phyloP scores from a whole-genome alignment of 164 flowering plant genomes.

The Macadamia tetraphylla region DNA sequence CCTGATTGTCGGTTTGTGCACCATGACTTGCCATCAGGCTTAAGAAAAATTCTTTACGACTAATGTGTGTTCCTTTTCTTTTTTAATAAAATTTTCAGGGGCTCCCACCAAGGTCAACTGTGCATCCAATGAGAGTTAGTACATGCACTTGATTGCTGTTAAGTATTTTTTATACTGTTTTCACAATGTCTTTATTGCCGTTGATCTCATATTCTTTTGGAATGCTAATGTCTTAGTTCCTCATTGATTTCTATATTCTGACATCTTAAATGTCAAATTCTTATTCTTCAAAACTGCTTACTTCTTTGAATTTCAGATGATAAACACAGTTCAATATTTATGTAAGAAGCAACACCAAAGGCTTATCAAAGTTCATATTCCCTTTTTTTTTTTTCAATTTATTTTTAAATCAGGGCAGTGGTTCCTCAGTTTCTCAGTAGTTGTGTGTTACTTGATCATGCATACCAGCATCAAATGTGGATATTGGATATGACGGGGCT shows the following conservation, averaged over 20 bases:
- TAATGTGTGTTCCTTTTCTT: not conserved
- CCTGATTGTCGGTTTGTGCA: not conserved
- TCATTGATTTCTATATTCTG: not conserved
- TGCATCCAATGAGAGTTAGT: constrained; percentile 99
- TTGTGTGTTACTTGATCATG: not conserved
- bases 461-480: not conserved
- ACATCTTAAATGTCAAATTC: too few relatives aligned
- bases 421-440: not conserved
- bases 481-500: too few relatives aligned
- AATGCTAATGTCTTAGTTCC: not conserved
- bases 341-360: too few relatives aligned
- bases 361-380: not conserved
- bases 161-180: constrained; percentile 7
- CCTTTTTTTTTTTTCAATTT: too few relatives aligned
- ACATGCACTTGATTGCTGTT: constrained; percentile 20
- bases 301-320: too few relatives aligned
- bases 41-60: not conserved
- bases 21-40: not conserved
- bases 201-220: not conserved
- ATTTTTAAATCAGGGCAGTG: too few relatives aligned
- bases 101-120: constrained; percentile 94
- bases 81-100: constrained; percentile 53
- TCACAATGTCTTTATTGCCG: not conserved
- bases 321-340: not conserved
- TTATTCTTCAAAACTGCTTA: not conserved